Percentiles rank a stretch among this genome's conserved stretches.
These are phyloP conservation scores for Colletotrichum sp. DNA, from an alignment of 2,329 filamentous ascomycete genomes.

Conservation along the genomic window DNA sequence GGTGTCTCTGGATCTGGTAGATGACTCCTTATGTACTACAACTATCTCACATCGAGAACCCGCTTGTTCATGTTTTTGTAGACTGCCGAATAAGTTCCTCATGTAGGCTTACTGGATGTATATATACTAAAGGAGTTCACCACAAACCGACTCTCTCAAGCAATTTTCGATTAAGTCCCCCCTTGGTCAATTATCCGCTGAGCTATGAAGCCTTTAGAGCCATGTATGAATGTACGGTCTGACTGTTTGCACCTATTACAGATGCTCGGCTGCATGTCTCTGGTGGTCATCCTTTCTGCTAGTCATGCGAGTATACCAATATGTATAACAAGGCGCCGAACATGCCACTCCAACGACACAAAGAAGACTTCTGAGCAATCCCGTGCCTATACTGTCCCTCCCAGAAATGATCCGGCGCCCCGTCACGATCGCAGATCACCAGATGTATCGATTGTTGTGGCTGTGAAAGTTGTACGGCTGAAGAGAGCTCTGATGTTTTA, in stretches of 20 bases:
- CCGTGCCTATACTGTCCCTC: too few species aligned
- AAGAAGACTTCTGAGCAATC: too few species aligned
- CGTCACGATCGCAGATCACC: accelerated
- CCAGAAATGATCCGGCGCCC: too few species aligned
- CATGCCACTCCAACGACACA: too few species aligned
- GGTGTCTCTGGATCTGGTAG: background rate
- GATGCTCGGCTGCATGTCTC: background rate
- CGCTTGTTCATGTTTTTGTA: background rate
- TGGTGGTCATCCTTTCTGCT: accelerated
- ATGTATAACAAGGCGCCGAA: background rate
- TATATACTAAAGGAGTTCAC: too few species aligned
- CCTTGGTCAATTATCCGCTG: too few species aligned
- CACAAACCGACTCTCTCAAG: too few species aligned
- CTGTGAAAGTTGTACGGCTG: too few species aligned
- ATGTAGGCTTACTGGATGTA: background rate
- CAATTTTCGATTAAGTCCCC: too few species aligned
- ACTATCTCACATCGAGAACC: background rate
- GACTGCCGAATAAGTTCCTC: background rate
- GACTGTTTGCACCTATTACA: background rate
- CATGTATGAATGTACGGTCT: background rate
- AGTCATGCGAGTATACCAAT: background rate
- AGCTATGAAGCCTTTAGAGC: background rate
- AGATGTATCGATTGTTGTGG: too few species aligned
- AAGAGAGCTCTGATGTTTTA: too few species aligned
- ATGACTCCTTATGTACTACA: background rate